phyloP scores from a whole-genome alignment of 208 protist species.

The Acanthamoeba castellanii region DNA sequence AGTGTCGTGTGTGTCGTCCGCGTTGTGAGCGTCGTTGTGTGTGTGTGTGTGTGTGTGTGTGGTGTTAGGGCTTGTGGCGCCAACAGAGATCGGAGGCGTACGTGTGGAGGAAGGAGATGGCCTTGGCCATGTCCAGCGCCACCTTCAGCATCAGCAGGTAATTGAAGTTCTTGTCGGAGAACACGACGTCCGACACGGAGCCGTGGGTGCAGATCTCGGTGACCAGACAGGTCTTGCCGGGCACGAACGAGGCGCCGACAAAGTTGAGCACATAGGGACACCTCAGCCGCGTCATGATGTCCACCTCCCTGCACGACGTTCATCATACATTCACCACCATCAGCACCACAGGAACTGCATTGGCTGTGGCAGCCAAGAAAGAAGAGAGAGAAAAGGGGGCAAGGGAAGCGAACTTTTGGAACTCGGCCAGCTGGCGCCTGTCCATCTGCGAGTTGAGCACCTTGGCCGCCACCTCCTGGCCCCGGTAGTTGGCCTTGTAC shows the following conservation, averaged over 20 bases:
- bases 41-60: no score
- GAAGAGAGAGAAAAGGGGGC: neutral
- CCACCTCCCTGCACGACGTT: slow-evolving; percentile 42
- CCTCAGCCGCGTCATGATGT: slow-evolving; percentile 63
- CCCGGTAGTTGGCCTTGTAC: slow-evolving; percentile 72
- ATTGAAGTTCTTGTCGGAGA: slow-evolving; percentile 70
- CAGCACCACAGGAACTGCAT: neutral
- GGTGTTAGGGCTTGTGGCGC: no score
- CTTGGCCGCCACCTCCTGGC: slow-evolving; percentile 73
- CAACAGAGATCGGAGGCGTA: neutral
- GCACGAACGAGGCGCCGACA: slow-evolving; percentile 59
- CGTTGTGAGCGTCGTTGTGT: neutral
- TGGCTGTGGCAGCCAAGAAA: neutral
- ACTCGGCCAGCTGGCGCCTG: slow-evolving; percentile 43
- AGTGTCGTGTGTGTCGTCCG: neutral
- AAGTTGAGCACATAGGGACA: slow-evolving; percentile 70
- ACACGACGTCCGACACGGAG: slow-evolving; percentile 50
- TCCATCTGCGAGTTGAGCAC: slow-evolving; percentile 64
- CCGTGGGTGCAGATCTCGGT: slow-evolving; percentile 53
- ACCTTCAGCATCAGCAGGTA: slow-evolving; percentile 65
- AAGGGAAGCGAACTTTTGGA: slow-evolving; percentile 21
- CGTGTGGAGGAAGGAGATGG: slow-evolving; percentile 63
- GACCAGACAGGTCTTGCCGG: slow-evolving; percentile 62
- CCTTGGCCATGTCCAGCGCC: slow-evolving; percentile 67
- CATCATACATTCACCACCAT: neutral